A percentile compares a stretch with the other conserved stretches of the same genome.
These are phyloP conservation scores for Zygosaccharomyces rouxii DNA, from an alignment of 805 yeast genomes.

Conservation along the genomic window DNA sequence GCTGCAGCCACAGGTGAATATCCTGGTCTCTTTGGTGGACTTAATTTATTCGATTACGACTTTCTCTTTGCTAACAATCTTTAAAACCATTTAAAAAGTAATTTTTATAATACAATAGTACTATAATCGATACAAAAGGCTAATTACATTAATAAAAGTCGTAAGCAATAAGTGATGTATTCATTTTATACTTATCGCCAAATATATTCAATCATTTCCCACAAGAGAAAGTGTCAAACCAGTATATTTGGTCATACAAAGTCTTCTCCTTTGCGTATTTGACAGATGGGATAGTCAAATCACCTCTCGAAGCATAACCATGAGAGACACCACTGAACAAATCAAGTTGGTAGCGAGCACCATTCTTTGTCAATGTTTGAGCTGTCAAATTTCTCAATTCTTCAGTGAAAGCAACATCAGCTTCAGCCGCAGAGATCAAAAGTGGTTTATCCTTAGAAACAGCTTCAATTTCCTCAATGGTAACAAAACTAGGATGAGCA, in stretches of 20 bases:
- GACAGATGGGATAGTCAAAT: slow-evolving; percentile 47
- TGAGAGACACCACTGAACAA: slow-evolving; percentile 62
- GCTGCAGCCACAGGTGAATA: slow-evolving; percentile 11
- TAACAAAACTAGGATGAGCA: slow-evolving; percentile 80
- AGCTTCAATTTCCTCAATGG: slow-evolving; percentile 57
- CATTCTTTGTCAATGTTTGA: slow-evolving; percentile 48
- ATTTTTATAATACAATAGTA: background rate
- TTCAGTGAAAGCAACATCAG: slow-evolving; percentile 55
- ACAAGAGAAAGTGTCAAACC: slow-evolving; percentile 27
- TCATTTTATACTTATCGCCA: no score
- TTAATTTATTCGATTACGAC: slow-evolving; percentile 32
- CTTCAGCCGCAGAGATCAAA: slow-evolving; percentile 69
- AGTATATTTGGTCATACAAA: slow-evolving; percentile 38
- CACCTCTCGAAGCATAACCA: slow-evolving; percentile 82
- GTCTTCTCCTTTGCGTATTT: slow-evolving; percentile 67
- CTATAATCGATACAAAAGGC: background rate
- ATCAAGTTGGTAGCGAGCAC: slow-evolving; percentile 55
- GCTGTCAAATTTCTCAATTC: slow-evolving; percentile 64
- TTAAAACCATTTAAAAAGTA: background rate
- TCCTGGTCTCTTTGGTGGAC: slow-evolving; percentile 27
- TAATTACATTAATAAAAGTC: background rate
- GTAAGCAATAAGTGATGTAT: no score
- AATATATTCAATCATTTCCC: background rate
- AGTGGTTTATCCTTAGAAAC: slow-evolving; percentile 53
- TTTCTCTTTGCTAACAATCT: slow-evolving; percentile 26